Conservation (phyloP, 768 basidiomycete genomes). For the Suillus subaureus region DNA sequence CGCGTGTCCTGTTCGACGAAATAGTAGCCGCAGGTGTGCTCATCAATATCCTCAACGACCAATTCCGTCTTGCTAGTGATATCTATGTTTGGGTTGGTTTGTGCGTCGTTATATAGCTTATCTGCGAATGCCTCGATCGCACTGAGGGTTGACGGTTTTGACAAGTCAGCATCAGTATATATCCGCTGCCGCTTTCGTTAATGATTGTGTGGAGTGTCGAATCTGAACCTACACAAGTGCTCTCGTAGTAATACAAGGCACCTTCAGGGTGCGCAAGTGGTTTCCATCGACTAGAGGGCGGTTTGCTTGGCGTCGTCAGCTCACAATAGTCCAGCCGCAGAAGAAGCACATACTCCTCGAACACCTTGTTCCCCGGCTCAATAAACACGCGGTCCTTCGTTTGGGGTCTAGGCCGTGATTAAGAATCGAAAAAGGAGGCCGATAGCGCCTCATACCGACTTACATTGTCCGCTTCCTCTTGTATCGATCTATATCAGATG, state of each 20-base stretch:
- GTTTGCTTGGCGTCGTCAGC: background rate
- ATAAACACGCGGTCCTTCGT: background rate
- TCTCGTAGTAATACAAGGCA: slow-evolving; percentile 51
- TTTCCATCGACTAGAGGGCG: slow-evolving; percentile 40
- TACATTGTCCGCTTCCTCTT: slow-evolving; percentile 4
- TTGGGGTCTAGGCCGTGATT: background rate
- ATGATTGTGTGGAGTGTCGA: background rate
- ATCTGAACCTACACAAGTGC: slow-evolving; percentile 34
- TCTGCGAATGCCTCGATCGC: slow-evolving; percentile 33
- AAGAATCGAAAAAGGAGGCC: background rate
- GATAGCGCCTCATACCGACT: background rate
- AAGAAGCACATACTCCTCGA: slow-evolving; percentile 5
- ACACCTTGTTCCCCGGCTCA: slow-evolving; percentile 6
- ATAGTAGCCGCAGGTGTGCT: slow-evolving; percentile 40
- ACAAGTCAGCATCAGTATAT: slow-evolving; percentile 53
- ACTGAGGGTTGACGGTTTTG: slow-evolving; percentile 28
- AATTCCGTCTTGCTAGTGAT: slow-evolving; percentile 39
- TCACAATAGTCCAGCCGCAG: background rate
- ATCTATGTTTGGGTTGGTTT: slow-evolving; percentile 30
- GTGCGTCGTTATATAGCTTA: slow-evolving; percentile 8
- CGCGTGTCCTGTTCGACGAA: slow-evolving; percentile 45
- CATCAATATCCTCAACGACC: slow-evolving; percentile 18
- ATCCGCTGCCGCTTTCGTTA: slow-evolving; percentile 33
- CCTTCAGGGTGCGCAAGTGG: slow-evolving; percentile 55
- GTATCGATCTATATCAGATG: slow-evolving; percentile 5